Conservation (phyloP, 139 green algal genomes). For the Monoraphidium neglectum region DNA sequence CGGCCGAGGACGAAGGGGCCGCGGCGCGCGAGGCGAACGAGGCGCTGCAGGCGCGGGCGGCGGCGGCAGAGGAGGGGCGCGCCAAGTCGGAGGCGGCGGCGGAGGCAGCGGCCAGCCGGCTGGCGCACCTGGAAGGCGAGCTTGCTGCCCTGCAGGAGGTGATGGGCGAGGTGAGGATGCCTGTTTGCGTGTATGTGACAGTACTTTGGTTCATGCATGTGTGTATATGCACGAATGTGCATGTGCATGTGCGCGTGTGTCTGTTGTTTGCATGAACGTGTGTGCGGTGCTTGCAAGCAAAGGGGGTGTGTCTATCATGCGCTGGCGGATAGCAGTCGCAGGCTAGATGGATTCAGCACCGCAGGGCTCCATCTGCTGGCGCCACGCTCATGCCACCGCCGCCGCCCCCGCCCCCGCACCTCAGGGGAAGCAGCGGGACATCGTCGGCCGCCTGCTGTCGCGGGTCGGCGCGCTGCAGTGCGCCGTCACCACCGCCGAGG, state of each 20-base stretch:
- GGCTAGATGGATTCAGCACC: background rate
- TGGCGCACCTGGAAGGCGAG: slow-evolving; percentile 69
- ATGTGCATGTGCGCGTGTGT: too few relatives aligned
- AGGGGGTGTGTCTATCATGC: background rate
- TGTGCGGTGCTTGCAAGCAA: background rate
- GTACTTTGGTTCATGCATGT: too few relatives aligned
- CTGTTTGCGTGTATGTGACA: too few relatives aligned
- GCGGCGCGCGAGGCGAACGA: too few relatives aligned
- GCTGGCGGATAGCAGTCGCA: background rate
- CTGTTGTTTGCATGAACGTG: too few relatives aligned
- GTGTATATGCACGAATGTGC: too few relatives aligned
- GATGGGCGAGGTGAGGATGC: too few relatives aligned
- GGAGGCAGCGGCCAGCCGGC: slow-evolving; percentile 35
- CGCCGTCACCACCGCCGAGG: slow-evolving; percentile 60
- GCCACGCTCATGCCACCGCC: too few relatives aligned
- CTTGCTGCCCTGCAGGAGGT: slow-evolving; percentile 71
- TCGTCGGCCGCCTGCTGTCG: slow-evolving; percentile 72
- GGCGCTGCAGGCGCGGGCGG: too few relatives aligned
- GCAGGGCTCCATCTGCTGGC: too few relatives aligned
- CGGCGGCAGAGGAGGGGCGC: slow-evolving; percentile 1
- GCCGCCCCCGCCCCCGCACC: too few relatives aligned
- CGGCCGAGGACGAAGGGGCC: too few relatives aligned
- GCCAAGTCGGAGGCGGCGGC: slow-evolving; percentile 13
- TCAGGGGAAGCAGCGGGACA: slow-evolving; percentile 58
- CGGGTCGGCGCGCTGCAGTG: slow-evolving; percentile 68